Base-by-base conservation (phyloP, 202 grass and related monocot species). In the Cymbopogon flexuosus region DNA sequence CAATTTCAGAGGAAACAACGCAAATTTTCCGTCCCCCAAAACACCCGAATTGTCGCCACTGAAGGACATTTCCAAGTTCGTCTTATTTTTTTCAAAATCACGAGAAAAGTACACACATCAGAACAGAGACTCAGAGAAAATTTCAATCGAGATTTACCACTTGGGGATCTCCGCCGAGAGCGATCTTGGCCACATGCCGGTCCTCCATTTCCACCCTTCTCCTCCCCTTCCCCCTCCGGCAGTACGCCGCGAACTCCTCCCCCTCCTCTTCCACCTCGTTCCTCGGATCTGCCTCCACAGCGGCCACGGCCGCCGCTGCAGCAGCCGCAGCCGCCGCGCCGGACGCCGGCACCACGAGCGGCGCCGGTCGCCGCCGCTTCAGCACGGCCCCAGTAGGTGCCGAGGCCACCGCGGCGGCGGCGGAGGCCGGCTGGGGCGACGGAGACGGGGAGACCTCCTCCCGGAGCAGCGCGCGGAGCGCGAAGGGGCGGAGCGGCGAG, bases 181-280 rank as follows among this genome's bases (percentile, higher is more conserved):
- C 88, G 35, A 90, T 56, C 45, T 88, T 76, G 68, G 93, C 96
- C 34, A 91, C 86, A 76, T 99, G 86, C 51, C 89, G 87, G 90
- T 99, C 96, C 70, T 99, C 96, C 96, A 96, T 96, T 64, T 96
- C 90, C 15, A 91, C 68, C 81, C 89, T 83, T 81, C 92, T 93
- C 84, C 84, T 87, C 29, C 89, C 89, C 81, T 84, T 99, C 1
- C 96, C 96, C 58, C 87, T 96, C 40, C 88, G 88, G 89, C 96
- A 93, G 83, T 93, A 99, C 0, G 80, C 93, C 8, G 89, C 84
- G 75, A 91, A 99, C 18, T 90, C 88, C 39, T 92, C 89, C 6
- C 80, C 92, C 18, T 90, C 81, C 83, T 87, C 92, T 83, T 90
- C 85, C 36, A 96, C 78, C 79, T 96, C 93, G 77, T 86, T 93